Conservation (phyloP, 2,329 filamentous ascomycete species). For the Fusarium sublunatum region DNA sequence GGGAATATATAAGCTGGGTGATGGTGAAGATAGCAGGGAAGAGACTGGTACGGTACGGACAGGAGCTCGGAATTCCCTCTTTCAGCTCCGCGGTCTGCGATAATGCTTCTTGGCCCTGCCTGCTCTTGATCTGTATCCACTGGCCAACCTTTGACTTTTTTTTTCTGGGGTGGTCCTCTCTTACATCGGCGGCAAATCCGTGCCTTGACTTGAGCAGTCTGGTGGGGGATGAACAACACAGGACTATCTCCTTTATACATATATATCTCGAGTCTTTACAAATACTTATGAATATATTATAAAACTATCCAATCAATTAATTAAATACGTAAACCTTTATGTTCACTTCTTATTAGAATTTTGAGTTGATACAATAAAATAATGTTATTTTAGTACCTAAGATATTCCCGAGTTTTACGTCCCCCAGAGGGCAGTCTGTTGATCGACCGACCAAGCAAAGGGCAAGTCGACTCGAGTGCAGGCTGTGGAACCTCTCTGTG, state of each 20-base stretch:
- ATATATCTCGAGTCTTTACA: too few species aligned
- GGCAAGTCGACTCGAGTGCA: conserved; percentile 16
- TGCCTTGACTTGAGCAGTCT: conserved; percentile 15
- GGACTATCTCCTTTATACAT: too few species aligned
- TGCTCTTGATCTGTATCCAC: neutral
- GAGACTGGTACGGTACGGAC: conserved; percentile 13
- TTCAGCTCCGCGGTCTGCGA: conserved; percentile 36
- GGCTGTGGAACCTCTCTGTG: too few species aligned
- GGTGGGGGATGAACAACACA: too few species aligned
- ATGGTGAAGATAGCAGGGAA: conserved; percentile 28
- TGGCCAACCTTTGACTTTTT: conserved; percentile 23
- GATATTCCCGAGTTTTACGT: too few species aligned
- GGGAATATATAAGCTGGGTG: conserved; percentile 36
- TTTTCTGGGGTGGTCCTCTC: conserved; percentile 34
- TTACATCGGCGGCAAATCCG: conserved; percentile 30
- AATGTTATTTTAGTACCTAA: too few species aligned
- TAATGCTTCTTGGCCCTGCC: conserved; percentile 18
- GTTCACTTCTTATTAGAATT: too few species aligned
- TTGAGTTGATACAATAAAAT: too few species aligned
- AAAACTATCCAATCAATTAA: too few species aligned
- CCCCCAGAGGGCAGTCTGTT: too few species aligned
- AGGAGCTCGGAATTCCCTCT: conserved; percentile 41
- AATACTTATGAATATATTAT: too few species aligned
- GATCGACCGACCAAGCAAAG: neutral
- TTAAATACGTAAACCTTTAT: too few species aligned